A percentile compares a stretch with the other conserved stretches of the same genome.
phyloP scores from a whole-genome alignment of 2,329 filamentous ascomycete species.

The Chalara sp. region DNA sequence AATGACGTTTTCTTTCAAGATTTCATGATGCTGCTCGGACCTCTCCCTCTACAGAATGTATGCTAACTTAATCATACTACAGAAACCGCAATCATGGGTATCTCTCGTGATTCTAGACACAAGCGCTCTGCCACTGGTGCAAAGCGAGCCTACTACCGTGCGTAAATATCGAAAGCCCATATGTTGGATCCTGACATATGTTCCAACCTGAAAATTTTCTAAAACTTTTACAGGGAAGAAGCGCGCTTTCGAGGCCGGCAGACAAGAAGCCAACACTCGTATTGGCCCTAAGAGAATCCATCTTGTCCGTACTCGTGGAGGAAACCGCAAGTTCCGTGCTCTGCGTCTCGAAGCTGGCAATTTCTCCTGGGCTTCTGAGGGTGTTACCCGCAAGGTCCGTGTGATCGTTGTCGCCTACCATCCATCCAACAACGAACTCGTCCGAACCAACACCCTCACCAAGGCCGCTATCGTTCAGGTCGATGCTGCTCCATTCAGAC shows the following conservation, averaged over 20 bases:
- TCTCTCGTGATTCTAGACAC: conserved; percentile 99
- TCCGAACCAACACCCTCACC: conserved; percentile 99
- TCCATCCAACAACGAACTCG: conserved; percentile 99
- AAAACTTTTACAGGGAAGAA: conserved; percentile 71
- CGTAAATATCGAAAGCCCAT: conserved; percentile 60
- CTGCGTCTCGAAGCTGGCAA: conserved; percentile 98
- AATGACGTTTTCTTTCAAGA: no score
- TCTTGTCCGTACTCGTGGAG: conserved; percentile 93
- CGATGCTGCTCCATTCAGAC: conserved; percentile 97
- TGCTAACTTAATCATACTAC: conserved; percentile 19
- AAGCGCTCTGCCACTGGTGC: conserved; percentile 99
- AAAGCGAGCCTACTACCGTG: conserved; percentile 90
- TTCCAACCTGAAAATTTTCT: conserved; percentile 58
- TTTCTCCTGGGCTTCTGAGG: conserved; percentile 99
- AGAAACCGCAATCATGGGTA: conserved; percentile 91
- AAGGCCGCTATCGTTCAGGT: conserved; percentile 98
- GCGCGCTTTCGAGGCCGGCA: conserved; percentile 98
- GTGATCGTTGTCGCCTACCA: conserved; percentile 98
- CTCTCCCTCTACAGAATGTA: no score
- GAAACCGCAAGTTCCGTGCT: conserved; percentile 99
- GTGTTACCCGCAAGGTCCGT: conserved; percentile 96
- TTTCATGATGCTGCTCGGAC: no score
- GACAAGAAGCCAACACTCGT: conserved; percentile 98
- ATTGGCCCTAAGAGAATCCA: conserved; percentile 96
- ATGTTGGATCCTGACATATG: conserved; percentile 50